Evolutionary conservation across 2,329 filamentous ascomycete species (phyloP).

Genomic region (Penicillium italicum): DNA sequence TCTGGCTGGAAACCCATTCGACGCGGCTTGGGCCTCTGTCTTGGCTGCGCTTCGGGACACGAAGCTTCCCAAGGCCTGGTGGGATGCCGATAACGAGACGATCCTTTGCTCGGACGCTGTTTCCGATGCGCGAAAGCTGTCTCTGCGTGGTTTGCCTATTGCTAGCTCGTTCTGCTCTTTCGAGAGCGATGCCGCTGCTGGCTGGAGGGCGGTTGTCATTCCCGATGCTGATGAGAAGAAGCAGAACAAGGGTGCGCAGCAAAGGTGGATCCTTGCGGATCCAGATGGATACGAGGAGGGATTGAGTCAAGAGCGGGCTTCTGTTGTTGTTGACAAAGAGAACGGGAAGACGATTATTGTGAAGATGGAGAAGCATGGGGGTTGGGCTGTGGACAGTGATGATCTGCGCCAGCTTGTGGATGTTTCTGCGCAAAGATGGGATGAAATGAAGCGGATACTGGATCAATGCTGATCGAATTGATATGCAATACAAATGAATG

Average conservation of each 20-base stretch:
- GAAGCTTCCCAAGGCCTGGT: slow-evolving; percentile 71
- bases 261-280: slow-evolving; percentile 74
- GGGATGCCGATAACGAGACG: slow-evolving; percentile 76
- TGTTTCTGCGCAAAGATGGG: slow-evolving; percentile 63
- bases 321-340: slow-evolving; percentile 66
- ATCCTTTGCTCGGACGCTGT: slow-evolving; percentile 68
- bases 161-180: slow-evolving; percentile 78
- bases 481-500: slow-evolving; percentile 20
- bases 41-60: slow-evolving; percentile 77
- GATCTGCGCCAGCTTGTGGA: slow-evolving; percentile 59
- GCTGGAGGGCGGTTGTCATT: slow-evolving; percentile 39
- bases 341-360: slow-evolving; percentile 54
- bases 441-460: slow-evolving; percentile 51
- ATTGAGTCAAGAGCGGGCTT: slow-evolving; percentile 78
- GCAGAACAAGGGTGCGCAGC: slow-evolving; percentile 33
- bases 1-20: slow-evolving; percentile 86
- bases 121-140: slow-evolving; percentile 54
- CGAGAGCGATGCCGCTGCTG: slow-evolving; percentile 51
- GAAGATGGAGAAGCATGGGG: slow-evolving; percentile 79
- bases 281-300: slow-evolving; percentile 87
- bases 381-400: slow-evolving; percentile 63
- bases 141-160: slow-evolving; percentile 65
- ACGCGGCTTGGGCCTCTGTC: slow-evolving; percentile 82
- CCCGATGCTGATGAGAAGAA: slow-evolving; percentile 43
- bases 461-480: slow-evolving; percentile 26